Evolutionary conservation across 208 protist species (phyloP).

Genomic region (Jaenimonas drosophilae): DNA sequence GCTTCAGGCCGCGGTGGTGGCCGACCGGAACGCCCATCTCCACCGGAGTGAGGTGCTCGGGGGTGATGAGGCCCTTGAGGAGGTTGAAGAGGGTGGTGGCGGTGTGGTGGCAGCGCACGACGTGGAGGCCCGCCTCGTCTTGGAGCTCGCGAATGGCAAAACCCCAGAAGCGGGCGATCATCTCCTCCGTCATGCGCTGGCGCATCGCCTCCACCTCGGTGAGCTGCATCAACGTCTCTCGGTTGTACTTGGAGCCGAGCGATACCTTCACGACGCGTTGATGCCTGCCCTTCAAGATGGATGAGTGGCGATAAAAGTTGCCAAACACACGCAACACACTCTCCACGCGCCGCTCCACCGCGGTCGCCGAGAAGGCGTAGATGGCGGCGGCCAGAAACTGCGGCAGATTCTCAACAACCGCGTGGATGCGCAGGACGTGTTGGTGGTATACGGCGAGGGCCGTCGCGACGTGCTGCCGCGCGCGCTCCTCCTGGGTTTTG

Average conservation of each 20-base stretch:
- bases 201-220: constrained; percentile 32
- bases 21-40: constrained; percentile 28
- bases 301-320: constrained; percentile 34
- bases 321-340: constrained; percentile 39
- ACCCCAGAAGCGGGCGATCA: constrained; percentile 42
- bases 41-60: constrained; percentile 41
- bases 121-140: constrained; percentile 59
- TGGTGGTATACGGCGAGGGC: constrained; percentile 35
- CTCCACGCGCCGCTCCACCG: constrained; percentile 37
- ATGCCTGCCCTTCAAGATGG: constrained; percentile 27
- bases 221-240: constrained; percentile 22
- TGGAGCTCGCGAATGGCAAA: constrained; percentile 60
- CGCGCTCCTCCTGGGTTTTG: constrained; percentile 26
- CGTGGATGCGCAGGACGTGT: constrained; percentile 55
- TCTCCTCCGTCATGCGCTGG: constrained; percentile 15
- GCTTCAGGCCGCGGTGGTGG: constrained; percentile 61
- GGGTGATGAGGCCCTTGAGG: constrained; percentile 45
- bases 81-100: constrained; percentile 57
- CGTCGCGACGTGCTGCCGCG: constrained; percentile 28
- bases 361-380: constrained; percentile 22
- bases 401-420: constrained; percentile 33
- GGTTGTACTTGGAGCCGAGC: constrained; percentile 33
- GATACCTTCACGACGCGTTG: constrained; percentile 48
- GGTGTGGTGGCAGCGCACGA: constrained; percentile 40
- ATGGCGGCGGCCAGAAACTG: constrained; percentile 28